Conservation (phyloP, 768 basidiomycete genomes). For the Leccinum sublutescens region DNA sequence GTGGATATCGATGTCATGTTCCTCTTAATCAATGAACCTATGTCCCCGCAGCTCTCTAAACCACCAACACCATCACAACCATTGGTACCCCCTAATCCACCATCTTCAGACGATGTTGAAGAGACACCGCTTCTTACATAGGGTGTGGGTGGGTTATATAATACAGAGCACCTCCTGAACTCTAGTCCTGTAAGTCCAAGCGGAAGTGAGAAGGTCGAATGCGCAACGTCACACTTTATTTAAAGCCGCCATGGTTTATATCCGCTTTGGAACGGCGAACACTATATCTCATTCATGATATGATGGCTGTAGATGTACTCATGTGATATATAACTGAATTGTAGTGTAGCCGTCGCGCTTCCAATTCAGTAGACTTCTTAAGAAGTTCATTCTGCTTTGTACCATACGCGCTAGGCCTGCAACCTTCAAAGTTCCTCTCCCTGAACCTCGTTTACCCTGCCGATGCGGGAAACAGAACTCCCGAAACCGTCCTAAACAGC, state of each 20-base stretch:
- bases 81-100: neutral
- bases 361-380: neutral
- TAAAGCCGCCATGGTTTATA: neutral
- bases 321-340: neutral
- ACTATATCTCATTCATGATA: neutral
- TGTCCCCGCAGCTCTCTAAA: slow-evolving; percentile 3
- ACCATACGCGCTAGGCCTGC: no score
- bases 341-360: neutral
- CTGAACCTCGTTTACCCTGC: no score
- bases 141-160: neutral
- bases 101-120: neutral
- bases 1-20: neutral
- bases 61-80: neutral
- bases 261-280: neutral
- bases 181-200: neutral
- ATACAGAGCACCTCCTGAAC: neutral
- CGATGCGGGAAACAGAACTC: no score
- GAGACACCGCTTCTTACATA: neutral
- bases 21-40: neutral
- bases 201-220: neutral
- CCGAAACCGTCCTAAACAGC: no score
- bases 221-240: neutral
- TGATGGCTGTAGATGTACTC: neutral
- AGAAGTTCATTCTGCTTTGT: no score
- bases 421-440: no score